phyloP scores from a whole-genome alignment of 352 stramenopile species.

The Phytophthora pini region DNA sequence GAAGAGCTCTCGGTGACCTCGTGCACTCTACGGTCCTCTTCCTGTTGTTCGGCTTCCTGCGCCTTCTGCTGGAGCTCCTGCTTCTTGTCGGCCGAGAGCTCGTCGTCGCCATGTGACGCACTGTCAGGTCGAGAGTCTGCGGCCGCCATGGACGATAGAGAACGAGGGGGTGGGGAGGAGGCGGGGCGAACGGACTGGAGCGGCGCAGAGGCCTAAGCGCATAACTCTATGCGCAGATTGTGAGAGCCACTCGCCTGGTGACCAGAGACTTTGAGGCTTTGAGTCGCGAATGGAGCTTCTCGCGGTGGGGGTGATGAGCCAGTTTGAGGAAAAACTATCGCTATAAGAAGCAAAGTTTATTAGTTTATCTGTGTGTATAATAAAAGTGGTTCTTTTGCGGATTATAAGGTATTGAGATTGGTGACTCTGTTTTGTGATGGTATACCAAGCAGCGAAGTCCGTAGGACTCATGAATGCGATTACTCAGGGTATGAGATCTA shows the following conservation, averaged over 20 bases:
- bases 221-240: conserved; percentile 36
- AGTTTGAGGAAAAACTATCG: not conserved
- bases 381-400: not conserved
- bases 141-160: conserved; percentile 16
- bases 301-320: conserved; percentile 18
- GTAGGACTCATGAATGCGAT: not conserved
- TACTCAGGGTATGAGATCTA: not conserved
- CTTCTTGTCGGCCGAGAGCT: conserved; percentile 1
- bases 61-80: not conserved
- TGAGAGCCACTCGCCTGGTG: conserved; percentile 28
- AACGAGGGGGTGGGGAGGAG: not conserved
- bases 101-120: conserved; percentile 3
- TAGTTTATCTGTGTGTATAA: not conserved
- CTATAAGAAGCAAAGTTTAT: not conserved
- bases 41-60: conserved; percentile 2
- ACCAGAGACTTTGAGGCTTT: conserved; percentile 10
- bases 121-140: conserved; percentile 11
- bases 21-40: conserved; percentile 27
- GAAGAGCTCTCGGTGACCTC: conserved; percentile 51
- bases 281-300: not conserved
- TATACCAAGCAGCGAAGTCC: not conserved
- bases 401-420: not conserved
- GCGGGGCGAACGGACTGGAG: conserved; percentile 9
- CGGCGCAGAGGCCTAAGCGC: conserved; percentile 28
- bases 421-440: not conserved